Conservation (phyloP, 2,329 filamentous ascomycete genomes). For the Neophaeococcomyces mojaviensis region DNA sequence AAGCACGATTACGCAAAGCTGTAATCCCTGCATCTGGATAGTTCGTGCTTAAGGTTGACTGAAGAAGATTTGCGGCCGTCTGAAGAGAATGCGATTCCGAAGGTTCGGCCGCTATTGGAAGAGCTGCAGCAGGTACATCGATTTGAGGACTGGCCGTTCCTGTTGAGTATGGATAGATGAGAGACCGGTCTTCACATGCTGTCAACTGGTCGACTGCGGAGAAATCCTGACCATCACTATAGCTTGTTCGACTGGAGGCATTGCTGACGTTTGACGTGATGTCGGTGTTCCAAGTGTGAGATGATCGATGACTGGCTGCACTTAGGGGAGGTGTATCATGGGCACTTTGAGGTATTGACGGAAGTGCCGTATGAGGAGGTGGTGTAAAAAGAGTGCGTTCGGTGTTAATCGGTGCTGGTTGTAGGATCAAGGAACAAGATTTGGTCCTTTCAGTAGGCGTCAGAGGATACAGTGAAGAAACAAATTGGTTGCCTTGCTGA, state of each 20-base stretch:
- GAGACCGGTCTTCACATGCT: conserved; percentile 5
- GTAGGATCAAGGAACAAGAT: background rate
- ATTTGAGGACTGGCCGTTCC: background rate
- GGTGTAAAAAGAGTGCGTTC: conserved; percentile 6
- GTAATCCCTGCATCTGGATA: background rate
- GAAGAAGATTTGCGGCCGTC: background rate
- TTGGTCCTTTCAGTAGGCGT: conserved; percentile 8
- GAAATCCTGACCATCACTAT: conserved; percentile 6
- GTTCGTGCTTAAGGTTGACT: background rate
- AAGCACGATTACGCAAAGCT: background rate
- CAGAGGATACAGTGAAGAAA: conserved; percentile 3
- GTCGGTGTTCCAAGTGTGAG: conserved; percentile 9
- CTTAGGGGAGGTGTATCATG: conserved; percentile 9
- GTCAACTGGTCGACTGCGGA: background rate
- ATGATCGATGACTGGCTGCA: conserved; percentile 9
- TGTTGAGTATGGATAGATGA: conserved; percentile 2
- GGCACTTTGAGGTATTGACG: background rate
- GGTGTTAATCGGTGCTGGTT: conserved; percentile 5
- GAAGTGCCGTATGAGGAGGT: background rate
- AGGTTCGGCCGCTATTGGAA: background rate
- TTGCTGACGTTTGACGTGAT: conserved; percentile 8
- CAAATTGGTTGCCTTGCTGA: conserved; percentile 1
- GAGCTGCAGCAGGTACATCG: conserved; percentile 2
- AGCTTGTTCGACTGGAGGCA: conserved; percentile 9
- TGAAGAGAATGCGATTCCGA: too few species aligned